Evolutionary conservation across 108 stramenopile species (phyloP).

Genomic region (Stephanodiscus minutulus): DNA sequence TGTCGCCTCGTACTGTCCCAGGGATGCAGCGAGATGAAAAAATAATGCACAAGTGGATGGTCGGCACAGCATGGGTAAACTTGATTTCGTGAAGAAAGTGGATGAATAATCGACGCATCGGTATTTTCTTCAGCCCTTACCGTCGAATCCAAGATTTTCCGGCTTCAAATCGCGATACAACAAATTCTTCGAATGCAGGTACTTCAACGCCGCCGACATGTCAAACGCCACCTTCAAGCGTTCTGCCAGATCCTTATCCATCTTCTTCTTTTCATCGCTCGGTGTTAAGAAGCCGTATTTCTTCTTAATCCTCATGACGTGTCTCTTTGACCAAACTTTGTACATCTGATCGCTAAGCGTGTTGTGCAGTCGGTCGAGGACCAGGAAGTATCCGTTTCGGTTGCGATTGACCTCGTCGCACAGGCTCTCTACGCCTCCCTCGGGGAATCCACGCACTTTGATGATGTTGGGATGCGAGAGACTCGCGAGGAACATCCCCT

Average conservation of each 20-base stretch:
- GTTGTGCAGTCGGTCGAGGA: conserved; percentile 79
- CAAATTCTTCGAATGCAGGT: conserved; percentile 68
- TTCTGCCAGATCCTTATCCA: conserved; percentile 42
- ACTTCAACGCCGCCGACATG: conserved; percentile 72
- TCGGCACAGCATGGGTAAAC: neutral
- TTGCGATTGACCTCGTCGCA: conserved; percentile 23
- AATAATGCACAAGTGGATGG: conserved; percentile 3
- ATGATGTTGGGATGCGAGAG: conserved; percentile 79
- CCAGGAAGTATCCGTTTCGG: conserved; percentile 66
- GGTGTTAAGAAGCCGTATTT: neutral
- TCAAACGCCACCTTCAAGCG: conserved; percentile 77
- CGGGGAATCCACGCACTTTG: conserved; percentile 65
- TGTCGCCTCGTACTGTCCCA: conserved; percentile 32
- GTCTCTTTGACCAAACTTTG: conserved; percentile 23
- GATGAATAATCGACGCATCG: neutral
- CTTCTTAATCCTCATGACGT: conserved; percentile 14
- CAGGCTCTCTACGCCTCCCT: conserved; percentile 49
- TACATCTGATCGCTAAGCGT: conserved; percentile 60
- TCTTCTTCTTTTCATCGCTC: neutral
- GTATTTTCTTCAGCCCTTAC: conserved; percentile 11
- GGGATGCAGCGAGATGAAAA: neutral
- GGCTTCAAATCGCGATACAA: conserved; percentile 81
- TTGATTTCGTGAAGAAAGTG: neutral
- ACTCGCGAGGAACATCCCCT: conserved; percentile 70
- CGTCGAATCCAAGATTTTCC: conserved; percentile 40